These are phyloP conservation scores for Komagataella pseudopastoris DNA, from an alignment of 805 yeast genomes.

Conservation along the genomic window DNA sequence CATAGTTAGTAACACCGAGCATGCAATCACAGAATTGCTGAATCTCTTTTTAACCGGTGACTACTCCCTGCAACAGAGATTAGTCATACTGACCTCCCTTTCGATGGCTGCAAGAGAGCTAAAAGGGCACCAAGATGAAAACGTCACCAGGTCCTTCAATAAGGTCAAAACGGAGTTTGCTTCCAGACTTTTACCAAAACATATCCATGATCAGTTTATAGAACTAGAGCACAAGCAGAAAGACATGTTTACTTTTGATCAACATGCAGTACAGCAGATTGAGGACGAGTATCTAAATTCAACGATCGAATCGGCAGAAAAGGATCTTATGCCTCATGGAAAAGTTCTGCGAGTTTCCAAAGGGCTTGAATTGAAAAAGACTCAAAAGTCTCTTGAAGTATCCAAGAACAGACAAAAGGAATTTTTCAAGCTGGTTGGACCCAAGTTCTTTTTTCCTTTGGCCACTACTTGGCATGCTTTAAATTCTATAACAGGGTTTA, in stretches of 20 bases:
- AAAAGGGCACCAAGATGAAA: conserved; percentile 43
- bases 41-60: conserved; percentile 53
- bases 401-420: conserved; percentile 10
- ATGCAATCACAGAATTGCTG: conserved; percentile 29
- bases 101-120: conserved; percentile 66
- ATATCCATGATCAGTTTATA: conserved; percentile 29
- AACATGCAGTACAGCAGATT: background rate
- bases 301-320: background rate
- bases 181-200: conserved; percentile 29
- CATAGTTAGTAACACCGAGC: conserved; percentile 30
- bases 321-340: background rate
- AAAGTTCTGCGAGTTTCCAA: background rate
- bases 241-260: conserved; percentile 1
- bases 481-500: conserved; percentile 21
- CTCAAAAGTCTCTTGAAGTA: conserved; percentile 2
- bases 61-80: conserved; percentile 66
- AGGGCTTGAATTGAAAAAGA: background rate
- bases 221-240: conserved; percentile 7
- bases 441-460: conserved; percentile 40
- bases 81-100: conserved; percentile 52
- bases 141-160: conserved; percentile 11
- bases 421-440: conserved; percentile 30
- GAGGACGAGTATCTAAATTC: background rate
- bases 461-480: conserved; percentile 29
- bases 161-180: conserved; percentile 14